These are phyloP conservation scores for Limnanthes douglasii DNA, from an alignment of 345 rosid genomes.

Conservation along the genomic window DNA sequence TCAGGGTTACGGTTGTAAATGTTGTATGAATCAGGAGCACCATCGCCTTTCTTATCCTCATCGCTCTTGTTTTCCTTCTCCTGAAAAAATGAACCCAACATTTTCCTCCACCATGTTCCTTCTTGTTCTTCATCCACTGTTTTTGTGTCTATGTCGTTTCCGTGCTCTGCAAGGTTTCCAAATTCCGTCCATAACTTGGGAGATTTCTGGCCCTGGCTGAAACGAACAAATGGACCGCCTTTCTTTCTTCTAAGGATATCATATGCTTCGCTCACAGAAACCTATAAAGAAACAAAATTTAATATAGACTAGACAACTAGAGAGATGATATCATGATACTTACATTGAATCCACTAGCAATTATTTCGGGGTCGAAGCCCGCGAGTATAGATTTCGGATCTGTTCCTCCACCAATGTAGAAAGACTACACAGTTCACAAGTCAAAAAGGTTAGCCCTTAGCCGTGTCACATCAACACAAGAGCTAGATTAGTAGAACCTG, in stretches of 20 bases:
- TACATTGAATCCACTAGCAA: conserved; percentile 65
- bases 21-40: conserved; percentile 49
- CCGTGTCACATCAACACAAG: no score
- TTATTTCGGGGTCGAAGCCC: conserved; percentile 47
- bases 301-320: neutral
- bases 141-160: conserved; percentile 28
- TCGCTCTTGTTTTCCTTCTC: conserved; percentile 5
- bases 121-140: conserved; percentile 11
- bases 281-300: conserved; percentile 15
- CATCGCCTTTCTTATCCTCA: conserved; percentile 1
- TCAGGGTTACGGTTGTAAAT: conserved; percentile 30
- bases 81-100: conserved; percentile 20
- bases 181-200: conserved; percentile 44
- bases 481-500: no score
- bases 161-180: conserved; percentile 26
- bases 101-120: conserved; percentile 24
- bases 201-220: conserved; percentile 20
- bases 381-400: conserved; percentile 41
- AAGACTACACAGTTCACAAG: conserved; percentile 56
- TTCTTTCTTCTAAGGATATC: conserved; percentile 23
- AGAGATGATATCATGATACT: conserved; percentile 8
- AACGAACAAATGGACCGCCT: conserved; percentile 46
- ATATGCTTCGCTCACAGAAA: conserved; percentile 22
- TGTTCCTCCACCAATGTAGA: conserved; percentile 75
- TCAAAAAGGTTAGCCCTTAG: no score